phyloP scores from a whole-genome alignment of 805 yeast genomes.

The Citeromyces matritensis region DNA sequence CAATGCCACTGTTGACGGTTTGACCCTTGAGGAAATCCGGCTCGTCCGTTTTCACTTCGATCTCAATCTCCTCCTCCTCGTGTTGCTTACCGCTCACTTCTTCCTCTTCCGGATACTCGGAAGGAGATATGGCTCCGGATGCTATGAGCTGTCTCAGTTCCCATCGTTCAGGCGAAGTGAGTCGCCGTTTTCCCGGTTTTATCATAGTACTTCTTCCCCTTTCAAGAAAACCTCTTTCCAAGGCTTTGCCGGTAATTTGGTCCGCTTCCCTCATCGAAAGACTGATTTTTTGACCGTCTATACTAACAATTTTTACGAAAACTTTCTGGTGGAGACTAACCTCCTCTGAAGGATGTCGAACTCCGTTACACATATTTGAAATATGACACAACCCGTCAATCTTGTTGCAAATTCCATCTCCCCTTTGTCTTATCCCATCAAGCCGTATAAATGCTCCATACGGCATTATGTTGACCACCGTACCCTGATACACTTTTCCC shows the following conservation, averaged over 20 bases:
- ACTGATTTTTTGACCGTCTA: slow-evolving; percentile 32
- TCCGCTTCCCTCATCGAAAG: slow-evolving; percentile 61
- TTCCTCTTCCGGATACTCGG: slow-evolving; percentile 50
- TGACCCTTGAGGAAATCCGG: slow-evolving; percentile 64
- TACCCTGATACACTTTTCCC: slow-evolving; percentile 44
- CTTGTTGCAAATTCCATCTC: slow-evolving; percentile 6
- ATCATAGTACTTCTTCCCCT: slow-evolving; percentile 4
- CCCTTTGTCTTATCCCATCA: slow-evolving; percentile 14
- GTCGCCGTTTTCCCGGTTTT: slow-evolving; percentile 19
- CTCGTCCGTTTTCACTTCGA: slow-evolving; percentile 53
- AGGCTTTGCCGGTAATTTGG: slow-evolving; percentile 44
- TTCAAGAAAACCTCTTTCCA: neutral
- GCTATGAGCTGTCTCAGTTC: slow-evolving; percentile 74
- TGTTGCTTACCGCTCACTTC: slow-evolving; percentile 4
- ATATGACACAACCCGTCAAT: slow-evolving; percentile 63
- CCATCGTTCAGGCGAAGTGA: slow-evolving; percentile 85
- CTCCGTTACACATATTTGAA: slow-evolving; percentile 41
- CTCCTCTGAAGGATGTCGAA: slow-evolving; percentile 44
- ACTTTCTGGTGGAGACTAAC: slow-evolving; percentile 45
- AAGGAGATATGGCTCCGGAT: slow-evolving; percentile 55
- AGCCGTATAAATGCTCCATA: slow-evolving; percentile 74
- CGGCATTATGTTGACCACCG: slow-evolving; percentile 38
- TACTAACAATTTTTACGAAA: slow-evolving; percentile 38
- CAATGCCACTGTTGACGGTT: slow-evolving; percentile 14
- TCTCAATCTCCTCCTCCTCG: slow-evolving; percentile 35